Conservation (phyloP, 345 rosid species). For the Eucalyptus camaldulensis region DNA sequence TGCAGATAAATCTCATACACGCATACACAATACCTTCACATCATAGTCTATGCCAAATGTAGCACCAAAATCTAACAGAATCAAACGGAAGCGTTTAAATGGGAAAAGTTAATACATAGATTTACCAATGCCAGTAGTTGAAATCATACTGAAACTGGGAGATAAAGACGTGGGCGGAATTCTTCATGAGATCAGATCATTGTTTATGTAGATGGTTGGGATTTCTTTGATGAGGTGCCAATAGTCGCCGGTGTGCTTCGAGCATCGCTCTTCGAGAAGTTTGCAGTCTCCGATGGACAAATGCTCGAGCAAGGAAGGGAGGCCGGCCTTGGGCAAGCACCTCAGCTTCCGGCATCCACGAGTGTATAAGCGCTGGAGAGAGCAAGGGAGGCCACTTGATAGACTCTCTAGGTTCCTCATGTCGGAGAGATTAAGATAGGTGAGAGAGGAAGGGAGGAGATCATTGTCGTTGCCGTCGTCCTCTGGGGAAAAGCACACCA, state of each 20-base stretch:
- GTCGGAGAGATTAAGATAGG: no score
- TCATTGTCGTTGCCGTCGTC: no score
- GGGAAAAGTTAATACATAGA: background rate
- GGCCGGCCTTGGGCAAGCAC: background rate
- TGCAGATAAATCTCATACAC: background rate
- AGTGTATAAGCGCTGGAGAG: no score
- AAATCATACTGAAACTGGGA: background rate
- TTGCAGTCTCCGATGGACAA: background rate
- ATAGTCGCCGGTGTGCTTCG: accelerated
- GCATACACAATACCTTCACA: background rate
- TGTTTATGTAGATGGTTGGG: background rate
- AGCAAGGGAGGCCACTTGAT: no score
- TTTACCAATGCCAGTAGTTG: background rate
- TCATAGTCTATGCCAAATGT: background rate
- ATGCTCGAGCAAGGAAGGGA: background rate
- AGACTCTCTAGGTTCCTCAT: no score
- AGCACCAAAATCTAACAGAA: background rate
- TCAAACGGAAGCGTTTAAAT: background rate
- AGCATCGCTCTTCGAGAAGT: background rate
- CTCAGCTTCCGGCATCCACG: background rate
- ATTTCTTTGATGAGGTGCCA: background rate
- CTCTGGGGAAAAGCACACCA: no score
- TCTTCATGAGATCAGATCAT: background rate
- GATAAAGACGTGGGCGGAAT: background rate
- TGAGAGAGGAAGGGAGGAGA: no score